Base-by-base conservation (phyloP, 2,329 filamentous ascomycete species). In the Colletotrichum acutatum region DNA sequence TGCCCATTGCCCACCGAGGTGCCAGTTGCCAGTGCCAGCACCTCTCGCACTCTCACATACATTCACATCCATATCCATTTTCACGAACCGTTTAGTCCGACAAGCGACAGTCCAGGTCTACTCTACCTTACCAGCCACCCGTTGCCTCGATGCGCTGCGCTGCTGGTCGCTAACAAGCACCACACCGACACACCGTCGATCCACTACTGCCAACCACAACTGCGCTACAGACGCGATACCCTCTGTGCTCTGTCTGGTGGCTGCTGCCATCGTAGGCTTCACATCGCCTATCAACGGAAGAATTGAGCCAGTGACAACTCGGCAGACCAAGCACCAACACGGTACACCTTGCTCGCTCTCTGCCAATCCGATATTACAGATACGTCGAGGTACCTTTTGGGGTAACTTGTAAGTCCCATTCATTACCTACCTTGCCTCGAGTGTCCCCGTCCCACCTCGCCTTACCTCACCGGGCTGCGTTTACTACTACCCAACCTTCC, bases 181-280 rank as follows among this genome's bases (percentile, higher is more conserved):
- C 32, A 37, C 52, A n/a, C 24, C 53, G 28, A 60, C 42, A 24
- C 60, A 67, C 62, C 52, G 63, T 64, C 28, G 19, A 54, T 34
- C 28, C 46, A 49, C 64, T 57, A 68, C 68, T 49, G 64, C 26
- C 68, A 34, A 42, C 68, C 61, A 71, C 64, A 62, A 67, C 64
- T 34, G 57, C 64, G 19, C 52, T 68, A 62, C 57, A 34, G 49
- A 34, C 57, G 26, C 57, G 57, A 49, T 57, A 53, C 56, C 60
- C 34, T 62, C 28, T 26, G 57, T 68, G 49, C 68, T 42, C 57
- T 57, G 34, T 12, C 67, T 26, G 37, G 64, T 63, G 58, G 65
- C 66, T 68, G 37, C 53, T 54, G 52, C 53, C 69, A 59, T 72
- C 65, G 49, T 57, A 52, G 68, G 32, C 56, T 59, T 67, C 49